Conservation (phyloP, 1,284 basidiomycete species). For the Golubevia sp. region DNA sequence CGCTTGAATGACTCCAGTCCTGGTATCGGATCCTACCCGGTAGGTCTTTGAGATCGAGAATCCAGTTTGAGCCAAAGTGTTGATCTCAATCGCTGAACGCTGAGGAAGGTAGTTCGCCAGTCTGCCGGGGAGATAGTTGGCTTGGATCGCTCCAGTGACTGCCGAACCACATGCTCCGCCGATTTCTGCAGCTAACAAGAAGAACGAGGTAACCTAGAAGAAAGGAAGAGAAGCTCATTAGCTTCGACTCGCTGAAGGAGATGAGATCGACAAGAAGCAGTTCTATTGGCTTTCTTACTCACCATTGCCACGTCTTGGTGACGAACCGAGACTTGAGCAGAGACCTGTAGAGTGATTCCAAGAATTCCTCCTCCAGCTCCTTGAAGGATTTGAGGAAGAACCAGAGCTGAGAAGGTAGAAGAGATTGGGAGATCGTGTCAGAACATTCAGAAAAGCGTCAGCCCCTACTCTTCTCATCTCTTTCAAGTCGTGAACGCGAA, state of each 20-base stretch:
- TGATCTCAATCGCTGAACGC: constrained; percentile 9
- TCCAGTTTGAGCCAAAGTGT: constrained; percentile 14
- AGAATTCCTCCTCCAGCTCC: constrained; percentile 56
- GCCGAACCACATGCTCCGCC: constrained; percentile 51
- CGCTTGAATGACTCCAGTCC: constrained; percentile 35
- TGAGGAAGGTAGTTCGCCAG: constrained; percentile 27
- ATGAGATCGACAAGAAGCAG: too few species aligned
- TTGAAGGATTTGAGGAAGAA: constrained; percentile 53
- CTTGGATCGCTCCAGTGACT: constrained; percentile 42
- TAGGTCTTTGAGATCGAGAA: constrained; percentile 6
- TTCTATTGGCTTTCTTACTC: too few species aligned
- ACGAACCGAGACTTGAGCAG: constrained; percentile 53
- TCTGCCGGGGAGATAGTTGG: constrained; percentile 27
- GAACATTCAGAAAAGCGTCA: too few species aligned
- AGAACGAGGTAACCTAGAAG: constrained; percentile 58
- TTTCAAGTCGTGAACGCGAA: too few species aligned
- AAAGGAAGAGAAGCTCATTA: too few species aligned
- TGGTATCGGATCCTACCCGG: constrained; percentile 29
- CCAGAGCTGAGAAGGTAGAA: too few species aligned
- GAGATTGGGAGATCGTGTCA: too few species aligned
- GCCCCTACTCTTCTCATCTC: too few species aligned
- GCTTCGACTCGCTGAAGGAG: too few species aligned
- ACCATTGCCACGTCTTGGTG: constrained; percentile 59
- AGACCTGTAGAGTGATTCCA: constrained; percentile 47
- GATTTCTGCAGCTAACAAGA: constrained; percentile 49